Evolutionary conservation across 768 basidiomycete genomes (phyloP), one percentile per base, ranked within the genome.

Genomic region (Leucocoprinus birnbaumii): DNA sequence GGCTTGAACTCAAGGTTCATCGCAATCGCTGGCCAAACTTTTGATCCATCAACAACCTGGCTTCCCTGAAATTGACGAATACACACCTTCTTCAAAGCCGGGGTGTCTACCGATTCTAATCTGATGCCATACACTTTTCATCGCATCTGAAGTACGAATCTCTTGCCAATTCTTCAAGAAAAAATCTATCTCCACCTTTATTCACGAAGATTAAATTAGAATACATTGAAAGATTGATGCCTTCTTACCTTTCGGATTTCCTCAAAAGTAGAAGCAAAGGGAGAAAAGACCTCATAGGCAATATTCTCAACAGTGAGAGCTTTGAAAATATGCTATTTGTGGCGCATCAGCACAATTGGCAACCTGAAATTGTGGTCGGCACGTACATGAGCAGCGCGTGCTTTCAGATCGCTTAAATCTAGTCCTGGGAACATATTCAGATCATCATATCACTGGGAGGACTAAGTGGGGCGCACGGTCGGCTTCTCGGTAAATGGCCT

Each of bases 51-150:
- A 38, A 16, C 13, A 38, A 38, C 4, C 4, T 38, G 16, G 16
- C 11, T 11, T 31, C 38, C 38, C 37, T 44, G 31, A 43, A 25
- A 49, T 8, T 6, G 14, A 14, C 21, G 9, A 34, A 24, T 9
- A 52, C 38, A 24, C 43, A 87, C 87, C 87, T 78, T 92, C 89
- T 70, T 93, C 92, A 63, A 93, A 94, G 1, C 92, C 91, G 16
- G 90, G 87, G 65, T 93, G 89, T 31, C 89, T 78, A 42, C 92
- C 92, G 46, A 82, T 77, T 53, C 93, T 77, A 40, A 95, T 92
- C 68, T 93, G 89, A 54, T 85, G 80, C 89, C 91, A 94, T 3
- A 94, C 87, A 59, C 78, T 80, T 52, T 80, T 80, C 90, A 94
- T 91, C 11, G 87, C 80, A 16, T 86, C 83, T n/a, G 89, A 90